Evolutionary conservation across 225 moss, liverwort and hornwort genomes (phyloP).

Genomic region (Straminergon stramineum): DNA sequence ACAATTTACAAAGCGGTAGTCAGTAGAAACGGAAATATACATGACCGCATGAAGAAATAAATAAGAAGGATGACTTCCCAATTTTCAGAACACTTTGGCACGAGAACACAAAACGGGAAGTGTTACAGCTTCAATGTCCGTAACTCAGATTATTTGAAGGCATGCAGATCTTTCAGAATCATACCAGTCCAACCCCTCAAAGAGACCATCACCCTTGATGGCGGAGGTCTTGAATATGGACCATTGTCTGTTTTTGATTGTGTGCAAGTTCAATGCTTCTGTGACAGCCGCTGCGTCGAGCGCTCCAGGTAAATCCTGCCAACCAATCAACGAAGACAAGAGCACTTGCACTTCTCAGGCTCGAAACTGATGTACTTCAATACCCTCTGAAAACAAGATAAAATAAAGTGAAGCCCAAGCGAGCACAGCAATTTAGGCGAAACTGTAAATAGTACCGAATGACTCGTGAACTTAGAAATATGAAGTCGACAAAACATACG

Average conservation of each 20-base stretch:
- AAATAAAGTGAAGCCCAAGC: not conserved
- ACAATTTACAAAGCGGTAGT: not conserved
- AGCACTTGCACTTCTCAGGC: not conserved
- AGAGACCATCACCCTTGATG: constrained; percentile 88
- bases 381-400: not conserved
- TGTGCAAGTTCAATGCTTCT: constrained; percentile 91
- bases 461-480: not conserved
- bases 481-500: not conserved
- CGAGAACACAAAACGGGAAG: not conserved
- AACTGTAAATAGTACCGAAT: not conserved
- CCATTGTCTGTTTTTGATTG: constrained; percentile 97
- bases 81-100: not conserved
- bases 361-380: not conserved
- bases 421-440: not conserved
- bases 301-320: constrained; percentile 94
- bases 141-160: not conserved
- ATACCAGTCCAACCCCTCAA: constrained; percentile 96
- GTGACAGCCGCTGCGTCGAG: constrained; percentile 96
- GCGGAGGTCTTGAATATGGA: constrained; percentile 97
- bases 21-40: not conserved
- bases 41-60: not conserved
- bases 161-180: not conserved
- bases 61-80: not conserved
- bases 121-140: not conserved
- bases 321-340: not conserved